Conservation (phyloP, 2,329 filamentous ascomycete species). For the Huntiella abstrusa region DNA sequence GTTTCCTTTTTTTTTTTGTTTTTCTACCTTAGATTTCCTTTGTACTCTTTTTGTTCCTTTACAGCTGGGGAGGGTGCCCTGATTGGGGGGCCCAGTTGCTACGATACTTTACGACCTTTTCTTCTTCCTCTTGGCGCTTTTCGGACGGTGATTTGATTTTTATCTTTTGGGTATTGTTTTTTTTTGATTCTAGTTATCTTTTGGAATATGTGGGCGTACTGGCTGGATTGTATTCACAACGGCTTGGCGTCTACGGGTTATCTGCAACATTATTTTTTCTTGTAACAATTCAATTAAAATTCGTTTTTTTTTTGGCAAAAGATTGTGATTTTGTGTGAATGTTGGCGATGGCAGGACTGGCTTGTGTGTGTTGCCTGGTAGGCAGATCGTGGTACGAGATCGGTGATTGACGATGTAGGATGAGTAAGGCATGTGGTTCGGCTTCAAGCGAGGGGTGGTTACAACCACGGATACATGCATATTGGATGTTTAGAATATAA, state of each 20-base stretch:
- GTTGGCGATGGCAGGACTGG: not conserved
- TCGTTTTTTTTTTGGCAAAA: not conserved
- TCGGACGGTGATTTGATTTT: not conserved
- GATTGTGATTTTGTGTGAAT: not conserved
- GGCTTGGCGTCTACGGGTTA: not conserved
- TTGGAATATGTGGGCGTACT: not conserved
- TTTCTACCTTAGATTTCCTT: not conserved
- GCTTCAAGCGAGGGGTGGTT: too few species aligned
- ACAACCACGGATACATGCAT: too few species aligned
- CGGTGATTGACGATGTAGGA: too few species aligned
- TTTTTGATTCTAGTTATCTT: not conserved
- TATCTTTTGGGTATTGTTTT: not conserved
- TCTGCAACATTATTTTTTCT: constrained; percentile 7
- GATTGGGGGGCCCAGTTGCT: not conserved
- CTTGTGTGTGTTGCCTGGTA: not conserved
- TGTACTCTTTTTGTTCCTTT: not conserved
- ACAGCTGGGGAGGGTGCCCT: not conserved
- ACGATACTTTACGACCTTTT: too few species aligned
- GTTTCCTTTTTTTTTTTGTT: not conserved
- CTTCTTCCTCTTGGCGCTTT: too few species aligned
- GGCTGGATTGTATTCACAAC: not conserved
- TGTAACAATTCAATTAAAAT: not conserved
- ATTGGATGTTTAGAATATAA: too few species aligned
- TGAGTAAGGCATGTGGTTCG: too few species aligned
- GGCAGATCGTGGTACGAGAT: too few species aligned